Evolutionary conservation across 768 basidiomycete genomes (phyloP).

Genomic region (Tricholoma flavovirens): DNA sequence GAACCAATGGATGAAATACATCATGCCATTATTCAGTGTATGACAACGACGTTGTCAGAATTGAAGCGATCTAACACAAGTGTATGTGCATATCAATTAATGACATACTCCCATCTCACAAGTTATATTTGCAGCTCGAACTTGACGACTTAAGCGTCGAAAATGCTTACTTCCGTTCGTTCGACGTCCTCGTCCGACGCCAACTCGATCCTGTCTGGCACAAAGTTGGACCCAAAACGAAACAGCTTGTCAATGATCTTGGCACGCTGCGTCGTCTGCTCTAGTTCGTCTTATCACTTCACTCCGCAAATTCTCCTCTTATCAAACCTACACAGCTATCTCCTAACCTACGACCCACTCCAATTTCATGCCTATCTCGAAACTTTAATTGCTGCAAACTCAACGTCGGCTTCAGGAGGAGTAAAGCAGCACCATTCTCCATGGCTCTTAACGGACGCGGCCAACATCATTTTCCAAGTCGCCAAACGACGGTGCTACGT

Average conservation of each 20-base stretch:
- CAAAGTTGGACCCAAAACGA: conserved; percentile 88
- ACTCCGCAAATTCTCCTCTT: background rate
- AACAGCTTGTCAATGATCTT: conserved; percentile 86
- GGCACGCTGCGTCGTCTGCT: conserved; percentile 79
- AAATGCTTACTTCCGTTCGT: conserved; percentile 90
- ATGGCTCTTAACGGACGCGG: conserved; percentile 91
- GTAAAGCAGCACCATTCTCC: conserved; percentile 67
- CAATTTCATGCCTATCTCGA: conserved; percentile 91
- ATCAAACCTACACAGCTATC: conserved; percentile 46
- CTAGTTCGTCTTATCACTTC: conserved; percentile 41
- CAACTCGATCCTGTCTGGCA: conserved; percentile 96
- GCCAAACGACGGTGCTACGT: conserved; percentile 82
- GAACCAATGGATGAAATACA: conserved; percentile 91
- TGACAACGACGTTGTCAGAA: conserved; percentile 85
- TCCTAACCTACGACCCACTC: conserved; percentile 86
- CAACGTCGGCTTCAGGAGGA: conserved; percentile 40
- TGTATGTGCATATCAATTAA: conserved; percentile 32
- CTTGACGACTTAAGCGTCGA: conserved; percentile 90
- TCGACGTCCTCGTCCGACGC: conserved; percentile 80
- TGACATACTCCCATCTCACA: background rate
- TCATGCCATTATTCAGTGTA: conserved; percentile 87
- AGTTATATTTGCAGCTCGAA: conserved; percentile 56
- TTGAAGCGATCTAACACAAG: conserved; percentile 80
- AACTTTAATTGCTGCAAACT: conserved; percentile 64
- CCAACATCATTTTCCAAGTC: conserved; percentile 75